Evolutionary conservation across 768 basidiomycete genomes (phyloP), one percentile per base, ranked within the genome.

Genomic region (Termitomyces sp.): DNA sequence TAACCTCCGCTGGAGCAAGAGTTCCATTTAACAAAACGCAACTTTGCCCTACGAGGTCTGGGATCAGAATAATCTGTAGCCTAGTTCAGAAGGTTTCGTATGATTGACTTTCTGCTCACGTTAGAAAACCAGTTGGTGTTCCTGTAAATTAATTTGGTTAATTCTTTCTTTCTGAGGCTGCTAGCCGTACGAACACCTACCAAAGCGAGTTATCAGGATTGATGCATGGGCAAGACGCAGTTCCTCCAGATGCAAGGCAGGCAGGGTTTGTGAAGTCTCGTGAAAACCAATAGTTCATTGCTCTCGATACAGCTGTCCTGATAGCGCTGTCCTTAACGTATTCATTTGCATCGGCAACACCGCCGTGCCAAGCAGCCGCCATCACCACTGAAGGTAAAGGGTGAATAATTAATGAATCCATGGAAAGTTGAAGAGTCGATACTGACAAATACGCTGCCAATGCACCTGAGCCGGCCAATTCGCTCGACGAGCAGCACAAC

Each of bases 41-140:
- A 0, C 74, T 70, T 63, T 80, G 75, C 17, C 77, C 76, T 37
- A 81, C 80, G 10, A 84, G 68, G 35, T 74, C 73, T 0, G 86
- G 85, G 6, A 85, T 80, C 26, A 80, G 71, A 48, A 88, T 87
- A 37, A 83, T 76, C 79, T 86, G 56, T 53, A 3, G n/a, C 24
- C n/a, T 28, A 3, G 7, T 49, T 49, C 24, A 50, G 34, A 40
- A 14, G n/a, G 17, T 37, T 10, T 1, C n/a, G 11, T 19, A 5
- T 14, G 3, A 11, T 11, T 50, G n/a, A 6, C 26, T n/a, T 2
- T 28, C 35, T 28, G 6, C 49, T 40, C 37, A 81, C 81, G 58
- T 83, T 84, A 6, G 77, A 77, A 60, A 78, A 87, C 85, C 84
- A 86, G 60, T 85, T 86, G 1, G 78, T 78, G 60, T 85, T 87